Evolutionary conservation across 1,284 basidiomycete genomes (phyloP), one percentile per base, ranked within the genome.

Genomic region (Austroboletus sp.): DNA sequence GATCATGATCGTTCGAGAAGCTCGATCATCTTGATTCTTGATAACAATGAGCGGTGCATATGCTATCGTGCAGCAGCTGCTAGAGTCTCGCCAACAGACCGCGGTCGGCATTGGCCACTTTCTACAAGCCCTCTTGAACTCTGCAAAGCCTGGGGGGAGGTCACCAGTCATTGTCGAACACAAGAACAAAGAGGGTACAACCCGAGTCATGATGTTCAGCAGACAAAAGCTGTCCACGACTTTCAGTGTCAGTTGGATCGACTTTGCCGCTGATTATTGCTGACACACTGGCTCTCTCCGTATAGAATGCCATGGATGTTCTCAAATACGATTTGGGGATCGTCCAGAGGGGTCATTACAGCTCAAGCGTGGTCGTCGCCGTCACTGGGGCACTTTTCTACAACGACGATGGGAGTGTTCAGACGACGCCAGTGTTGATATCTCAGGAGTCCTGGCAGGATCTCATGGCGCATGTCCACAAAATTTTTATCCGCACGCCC

Each of bases 401-500:
- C 32, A 32, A 51, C 16, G 40, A 25, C 3, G 46, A 40, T 27
- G 46, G 46, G 11, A 33, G 25, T n/a, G 32, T 53, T 16, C 45
- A 53, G 45, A 21, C 23, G 12, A 39, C 32, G 23, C 36, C n/a
- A 6, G 7, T 36, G 31, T 25, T 29, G 45, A 12, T 53, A 17
- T 48, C 50, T 6, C 17, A 39, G 19, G 48, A 44, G 9, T 50
- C 47, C 10, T 48, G 47, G 46, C 6, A 32, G 21, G 34, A 51
- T 29, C 48, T 48, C 17, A 48, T 50, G 47, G 25, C 19, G 2
- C 27, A 53, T 25, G 40, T 49, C 25, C 44, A 52, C 35, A 50
- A 40, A 15, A 27, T 48, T 25, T 52, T 38, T 16, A n/a, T 52
- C n/a, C 49, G 31, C 19, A 31, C 42, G 27, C 25, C 23, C 6